Evolutionary conservation across 805 yeast species (phyloP).

Genomic region (Kuraishia floccosa): DNA sequence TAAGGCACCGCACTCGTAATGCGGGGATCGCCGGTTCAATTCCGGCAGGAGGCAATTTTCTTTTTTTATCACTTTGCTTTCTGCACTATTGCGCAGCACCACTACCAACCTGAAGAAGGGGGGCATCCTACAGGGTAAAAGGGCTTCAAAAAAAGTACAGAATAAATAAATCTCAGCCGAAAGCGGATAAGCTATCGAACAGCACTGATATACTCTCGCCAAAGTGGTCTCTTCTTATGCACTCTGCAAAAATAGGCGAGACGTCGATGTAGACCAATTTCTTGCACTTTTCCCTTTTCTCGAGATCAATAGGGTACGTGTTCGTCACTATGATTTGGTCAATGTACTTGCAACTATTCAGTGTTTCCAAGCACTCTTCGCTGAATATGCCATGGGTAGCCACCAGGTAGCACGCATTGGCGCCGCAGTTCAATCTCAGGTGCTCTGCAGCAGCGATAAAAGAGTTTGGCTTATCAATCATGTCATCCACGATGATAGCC

Average conservation of each 20-base stretch:
- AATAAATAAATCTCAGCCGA: constrained; percentile 9
- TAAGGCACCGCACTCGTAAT: constrained; percentile 36
- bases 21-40: constrained; percentile 33
- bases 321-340: constrained; percentile 93
- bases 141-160: neutral
- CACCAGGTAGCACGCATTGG: constrained; percentile 76
- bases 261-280: constrained; percentile 87
- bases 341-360: constrained; percentile 70
- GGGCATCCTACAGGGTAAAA: too few species aligned
- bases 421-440: constrained; percentile 91
- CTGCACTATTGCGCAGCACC: too few species aligned
- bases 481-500: constrained; percentile 91
- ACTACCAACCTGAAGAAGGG: too few species aligned
- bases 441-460: constrained; percentile 98
- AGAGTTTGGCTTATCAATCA: constrained; percentile 91
- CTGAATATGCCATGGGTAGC: constrained; percentile 96
- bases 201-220: constrained; percentile 94
- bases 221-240: constrained; percentile 96
- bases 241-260: constrained; percentile 92
- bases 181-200: constrained; percentile 73
- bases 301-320: constrained; percentile 80
- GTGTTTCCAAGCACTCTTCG: constrained; percentile 71
- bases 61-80: too few species aligned
- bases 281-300: constrained; percentile 40
- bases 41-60: constrained; percentile 26